Conservation (phyloP, 371 early-diverging fungal species). For the Blyttiomyces sp. region DNA sequence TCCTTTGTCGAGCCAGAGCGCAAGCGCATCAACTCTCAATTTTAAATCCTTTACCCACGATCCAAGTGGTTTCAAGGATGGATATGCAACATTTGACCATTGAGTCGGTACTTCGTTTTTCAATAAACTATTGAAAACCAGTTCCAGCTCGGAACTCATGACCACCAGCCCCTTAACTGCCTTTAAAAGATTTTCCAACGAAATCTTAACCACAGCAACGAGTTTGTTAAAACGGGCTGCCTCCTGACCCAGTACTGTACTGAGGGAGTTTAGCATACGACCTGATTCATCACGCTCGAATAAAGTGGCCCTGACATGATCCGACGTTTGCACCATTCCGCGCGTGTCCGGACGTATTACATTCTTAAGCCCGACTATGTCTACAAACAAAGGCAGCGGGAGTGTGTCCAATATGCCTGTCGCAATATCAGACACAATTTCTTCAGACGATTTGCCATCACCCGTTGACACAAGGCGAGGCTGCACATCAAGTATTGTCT, state of each 20-base stretch:
- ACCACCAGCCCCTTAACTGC: conserved; percentile 48
- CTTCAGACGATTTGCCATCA: conserved; percentile 33
- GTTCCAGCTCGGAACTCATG: conserved; percentile 46
- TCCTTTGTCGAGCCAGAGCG: conserved; percentile 36
- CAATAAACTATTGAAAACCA: conserved; percentile 44
- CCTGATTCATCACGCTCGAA: conserved; percentile 42
- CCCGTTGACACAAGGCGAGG: conserved; percentile 30
- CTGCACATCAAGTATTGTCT: conserved; percentile 45
- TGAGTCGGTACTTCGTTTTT: conserved; percentile 42
- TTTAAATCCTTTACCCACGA: conserved; percentile 45
- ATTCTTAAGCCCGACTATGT: conserved; percentile 1
- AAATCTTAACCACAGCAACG: conserved; percentile 26
- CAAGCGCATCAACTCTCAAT: conserved; percentile 29
- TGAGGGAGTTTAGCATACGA: conserved; percentile 44
- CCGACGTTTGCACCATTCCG: conserved; percentile 2
- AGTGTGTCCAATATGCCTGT: conserved; percentile 31
- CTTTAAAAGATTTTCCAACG: conserved; percentile 39
- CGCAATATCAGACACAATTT: conserved; percentile 34
- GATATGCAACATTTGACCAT: conserved; percentile 45
- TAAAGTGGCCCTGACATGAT: conserved; percentile 24
- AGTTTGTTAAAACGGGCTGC: conserved; percentile 43
- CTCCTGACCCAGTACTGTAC: conserved; percentile 44
- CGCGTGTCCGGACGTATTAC: neutral
- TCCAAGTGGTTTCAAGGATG: conserved; percentile 40
- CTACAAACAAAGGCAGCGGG: conserved; percentile 30